Base-by-base conservation (phyloP, 495 filamentous ascomycete species). In the Lasiosphaeria hispida region DNA sequence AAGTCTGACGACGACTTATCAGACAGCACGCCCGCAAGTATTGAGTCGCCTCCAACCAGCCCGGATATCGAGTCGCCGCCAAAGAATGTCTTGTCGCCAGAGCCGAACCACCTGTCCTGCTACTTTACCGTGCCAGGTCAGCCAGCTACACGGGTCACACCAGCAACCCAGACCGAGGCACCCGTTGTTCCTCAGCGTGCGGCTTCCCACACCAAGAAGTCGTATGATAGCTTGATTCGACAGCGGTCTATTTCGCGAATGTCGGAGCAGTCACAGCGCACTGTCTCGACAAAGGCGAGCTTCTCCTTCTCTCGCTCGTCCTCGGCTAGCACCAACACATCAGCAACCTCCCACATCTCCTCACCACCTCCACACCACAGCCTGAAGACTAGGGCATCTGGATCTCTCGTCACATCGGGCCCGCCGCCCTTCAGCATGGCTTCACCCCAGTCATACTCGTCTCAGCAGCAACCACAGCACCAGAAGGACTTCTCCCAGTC, bases 171-270 rank as follows among this genome's bases (percentile, higher is more conserved):
- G 30, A 18, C 70, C 7, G 81, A 85, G 14, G 79, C 83, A 33
- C 88, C 88, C 0, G 64, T 75, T 42, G 82, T 96, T 44, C 91
- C 92, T 1, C 79, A 85, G 64, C 86, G 92, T 40, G 85, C 90
- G 0, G 77, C 85, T 9, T 92, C 90, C 11, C 92, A 96, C 68
- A 92, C 90, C 64, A 96, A 93, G 77, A 87, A 85, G 63, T 75
- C 76, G 5, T 65, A 75, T 45, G 76, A 76, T 30, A 69, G 75
- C 76, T 78, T 71, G 74, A 73, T 87, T 5, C 87, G 86, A 58
- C 84, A 90, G 66, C 86, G 85, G 35, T 92, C 72, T 59, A 63
- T 72, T 53, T 69, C 83, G 44, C 70, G 72, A 75, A 62, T 81
- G 71, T 62, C 82, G 69, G 63, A 79, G 74, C 73, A 77, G 43